Base-by-base conservation (phyloP, 257 asterid genomes). In the Solanum rostratum region DNA sequence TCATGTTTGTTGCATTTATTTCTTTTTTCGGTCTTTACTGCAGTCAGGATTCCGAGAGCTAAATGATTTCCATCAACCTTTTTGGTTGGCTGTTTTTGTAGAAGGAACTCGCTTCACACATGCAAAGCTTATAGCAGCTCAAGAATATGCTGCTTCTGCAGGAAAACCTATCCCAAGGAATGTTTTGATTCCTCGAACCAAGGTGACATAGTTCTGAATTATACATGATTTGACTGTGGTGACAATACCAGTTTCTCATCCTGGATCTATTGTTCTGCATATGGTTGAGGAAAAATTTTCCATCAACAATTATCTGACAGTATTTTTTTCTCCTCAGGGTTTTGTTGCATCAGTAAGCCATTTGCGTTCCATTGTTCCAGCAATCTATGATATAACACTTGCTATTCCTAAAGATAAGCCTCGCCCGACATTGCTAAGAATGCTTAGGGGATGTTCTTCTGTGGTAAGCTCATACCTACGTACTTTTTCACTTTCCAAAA, bases 81-180 rank as follows among this genome's bases (percentile, higher is more conserved):
- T 92, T 84, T 94, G 97, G 97, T 87, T 94, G 88, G 97, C 95
- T 43, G 91, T 94, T 88, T 94, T 94, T 83, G 95, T 92, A 29
- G 97, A 94, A 88, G 97, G 97, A 85, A 94, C 97, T 85, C 95
- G 97, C 20, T 94, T 94, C 86, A 94, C 96, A 14, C 90, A 86
- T 71, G 87, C 91, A 68, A 94, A 91, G 88, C 97, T 94, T 87
- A 83, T 81, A 86, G 93, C 94, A 63, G 95, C 97, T 49, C 97
- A 94, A 89, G 90, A 87, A 43, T 92, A 88, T 84, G 97, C 97
- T 45, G 88, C 84, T 84, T 88, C 93, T 33, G 88, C 90, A 49
- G 93, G 95, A 14, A 85, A 91, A 87, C 95, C 95, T 65, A 85
- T 92, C 88, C 97, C 97, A 45, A 88, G 89, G 82, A 94, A 94